These are phyloP conservation scores for Curvularia spicifera DNA, from an alignment of 2,329 filamentous ascomycete species.

Conservation along the genomic window DNA sequence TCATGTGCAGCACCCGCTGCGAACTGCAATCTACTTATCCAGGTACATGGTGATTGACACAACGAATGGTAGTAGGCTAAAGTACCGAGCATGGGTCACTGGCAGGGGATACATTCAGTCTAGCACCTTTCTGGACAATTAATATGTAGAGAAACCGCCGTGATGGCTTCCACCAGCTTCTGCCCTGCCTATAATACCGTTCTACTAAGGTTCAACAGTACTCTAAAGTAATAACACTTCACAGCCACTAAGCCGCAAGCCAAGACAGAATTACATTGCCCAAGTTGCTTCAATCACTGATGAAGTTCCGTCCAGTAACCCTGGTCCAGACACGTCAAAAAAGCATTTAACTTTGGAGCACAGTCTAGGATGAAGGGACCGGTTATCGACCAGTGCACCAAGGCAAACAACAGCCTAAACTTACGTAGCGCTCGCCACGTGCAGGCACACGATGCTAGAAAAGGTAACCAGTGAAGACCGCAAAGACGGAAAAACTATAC, in stretches of 20 bases:
- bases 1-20: not conserved
- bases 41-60: not conserved
- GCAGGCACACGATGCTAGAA: constrained; percentile 1
- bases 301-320: not conserved
- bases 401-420: not conserved
- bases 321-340: not conserved
- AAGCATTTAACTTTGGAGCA: not conserved
- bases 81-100: not conserved
- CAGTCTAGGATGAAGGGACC: not conserved
- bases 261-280: not conserved
- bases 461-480: not conserved
- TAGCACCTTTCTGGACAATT: not conserved
- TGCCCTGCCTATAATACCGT: not conserved
- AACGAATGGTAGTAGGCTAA: not conserved
- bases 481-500: not conserved
- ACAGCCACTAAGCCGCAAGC: not conserved
- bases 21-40: not conserved
- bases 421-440: not conserved
- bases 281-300: not conserved
- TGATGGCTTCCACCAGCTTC: not conserved
- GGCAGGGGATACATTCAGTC: not conserved
- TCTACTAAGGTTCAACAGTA: not conserved
- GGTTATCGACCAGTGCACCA: not conserved
- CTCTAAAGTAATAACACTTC: not conserved
- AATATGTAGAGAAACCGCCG: not conserved